A percentile compares a stretch with the other conserved stretches of the same genome.
Evolutionary conservation across 176 grass and related monocot genomes (phyloP).

Genomic region (Dactylis glomerata): DNA sequence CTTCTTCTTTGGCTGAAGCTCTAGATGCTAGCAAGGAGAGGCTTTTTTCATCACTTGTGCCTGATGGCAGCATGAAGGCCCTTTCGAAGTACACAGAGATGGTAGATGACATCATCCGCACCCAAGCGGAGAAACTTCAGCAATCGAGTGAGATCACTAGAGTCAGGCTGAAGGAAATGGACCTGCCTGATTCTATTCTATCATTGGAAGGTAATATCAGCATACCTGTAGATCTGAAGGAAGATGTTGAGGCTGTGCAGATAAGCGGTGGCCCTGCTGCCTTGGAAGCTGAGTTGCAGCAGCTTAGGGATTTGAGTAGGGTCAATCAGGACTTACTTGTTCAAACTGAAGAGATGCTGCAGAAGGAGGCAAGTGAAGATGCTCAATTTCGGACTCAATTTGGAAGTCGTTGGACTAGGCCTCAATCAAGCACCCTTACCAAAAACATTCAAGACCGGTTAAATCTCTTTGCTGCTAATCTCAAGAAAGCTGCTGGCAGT

Average conservation of each 20-base stretch:
- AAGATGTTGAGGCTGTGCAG: conserved; percentile 93
- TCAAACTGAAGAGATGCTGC: conserved; percentile 91
- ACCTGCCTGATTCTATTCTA: conserved; percentile 95
- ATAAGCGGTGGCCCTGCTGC: conserved; percentile 91
- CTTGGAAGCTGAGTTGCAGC: conserved; percentile 86
- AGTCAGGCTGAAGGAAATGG: conserved; percentile 97
- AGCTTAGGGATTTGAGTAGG: conserved; percentile 91
- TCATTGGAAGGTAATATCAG: conserved; percentile 90
- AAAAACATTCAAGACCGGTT: conserved; percentile 95
- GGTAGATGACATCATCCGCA: conserved; percentile 92
- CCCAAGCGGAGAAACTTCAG: conserved; percentile 94
- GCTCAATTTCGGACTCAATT: conserved; percentile 92
- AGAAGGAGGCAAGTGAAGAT: conserved; percentile 94
- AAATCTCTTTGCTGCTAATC: conserved; percentile 87
- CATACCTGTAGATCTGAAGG: conserved; percentile 84
- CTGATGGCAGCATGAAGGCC: conserved; percentile 94
- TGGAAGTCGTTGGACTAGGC: conserved; percentile 87
- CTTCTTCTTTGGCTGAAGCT: conserved; percentile 65
- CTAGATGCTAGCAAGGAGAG: conserved; percentile 96
- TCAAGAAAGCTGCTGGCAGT: conserved; percentile 87
- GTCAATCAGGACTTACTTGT: conserved; percentile 95
- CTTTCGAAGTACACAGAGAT: conserved; percentile 98
- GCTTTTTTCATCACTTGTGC: conserved; percentile 86
- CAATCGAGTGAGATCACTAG: conserved; percentile 96
- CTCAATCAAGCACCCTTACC: conserved; percentile 90